Base-by-base conservation (phyloP, 257 asterid species). In the Linderniella brevidens region DNA sequence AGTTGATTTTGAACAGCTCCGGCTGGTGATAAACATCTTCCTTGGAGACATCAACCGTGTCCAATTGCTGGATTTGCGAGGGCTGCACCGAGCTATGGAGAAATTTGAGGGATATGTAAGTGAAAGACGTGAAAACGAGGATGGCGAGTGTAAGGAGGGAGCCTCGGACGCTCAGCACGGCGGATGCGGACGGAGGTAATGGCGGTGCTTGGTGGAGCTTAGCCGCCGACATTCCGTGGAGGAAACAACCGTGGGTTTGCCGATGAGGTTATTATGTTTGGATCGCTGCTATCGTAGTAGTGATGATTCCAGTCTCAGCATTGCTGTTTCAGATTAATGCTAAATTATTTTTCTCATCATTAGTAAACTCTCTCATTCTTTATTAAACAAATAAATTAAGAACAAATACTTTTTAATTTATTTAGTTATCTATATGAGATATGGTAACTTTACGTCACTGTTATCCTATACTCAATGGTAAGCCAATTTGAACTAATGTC, bases 1-100 rank as follows among this genome's bases (percentile, higher is more conserved):
- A 85, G 45, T 71, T 81, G 73, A 85, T 65, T 58, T 67, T 52
- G 48, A 90, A 85, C 29, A 90, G 73, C 63, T 70, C 72, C 8
- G 93, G 86, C 4, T 59, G 62, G 64, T 85, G 93, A 66, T 70
- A 90, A 56, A 81, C 88, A 46, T 72, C 88, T 38, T 61, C 86
- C 9, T 16, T 9, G 41, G 17, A 15, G 19, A 40, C 49, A 43
- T 16, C 35, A 17, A 48, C 19, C 39, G 68, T 68, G 68, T 79
- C 77, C 65, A 51, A 19, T 13, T 35, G 60, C 37, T 50, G 60
- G 9, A 25, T 79, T 14, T 9, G 70, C 65, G 46, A 35, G 64
- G 17, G 68, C 72, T 46, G 74, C 58, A 43, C 81, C 77, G 51
- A 82, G 64, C 32, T 25, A 58, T 64, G 70, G 45, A 74, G 78